These are phyloP conservation scores for Linum lewisii DNA, from an alignment of 345 rosid genomes.

Conservation along the genomic window DNA sequence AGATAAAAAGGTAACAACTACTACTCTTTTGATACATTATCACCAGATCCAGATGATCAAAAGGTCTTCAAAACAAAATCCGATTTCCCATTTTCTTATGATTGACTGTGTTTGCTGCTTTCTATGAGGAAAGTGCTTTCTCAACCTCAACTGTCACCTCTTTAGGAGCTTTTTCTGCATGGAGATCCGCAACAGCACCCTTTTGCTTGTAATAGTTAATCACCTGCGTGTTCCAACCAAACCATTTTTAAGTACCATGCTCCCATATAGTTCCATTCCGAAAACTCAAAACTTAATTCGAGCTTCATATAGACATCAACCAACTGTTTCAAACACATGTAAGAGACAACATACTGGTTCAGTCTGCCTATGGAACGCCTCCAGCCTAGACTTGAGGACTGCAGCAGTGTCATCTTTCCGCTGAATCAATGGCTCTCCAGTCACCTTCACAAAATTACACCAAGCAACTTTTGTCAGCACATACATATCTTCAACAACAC, in stretches of 20 bases:
- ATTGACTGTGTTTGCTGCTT: too few species aligned
- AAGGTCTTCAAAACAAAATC: not conserved
- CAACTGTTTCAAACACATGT: not conserved
- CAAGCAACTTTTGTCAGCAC: conserved; percentile 5
- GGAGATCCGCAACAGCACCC: conserved; percentile 58
- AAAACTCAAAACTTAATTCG: too few species aligned
- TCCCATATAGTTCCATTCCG: not conserved
- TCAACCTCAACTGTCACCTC: conserved; percentile 67
- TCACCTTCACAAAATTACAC: conserved; percentile 37
- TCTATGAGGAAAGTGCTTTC: conserved; percentile 45
- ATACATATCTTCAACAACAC: too few species aligned
- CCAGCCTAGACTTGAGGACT: conserved; percentile 83
- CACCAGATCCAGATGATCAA: too few species aligned
- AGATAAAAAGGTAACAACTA: too few species aligned
- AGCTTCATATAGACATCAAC: too few species aligned
- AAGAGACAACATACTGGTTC: conserved; percentile 48
- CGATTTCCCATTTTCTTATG: too few species aligned
- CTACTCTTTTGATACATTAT: too few species aligned
- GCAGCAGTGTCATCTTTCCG: conserved; percentile 88
- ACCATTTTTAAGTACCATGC: not conserved
- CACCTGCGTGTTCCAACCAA: conserved; percentile 42
- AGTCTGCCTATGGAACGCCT: conserved; percentile 83
- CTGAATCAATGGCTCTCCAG: conserved; percentile 84
- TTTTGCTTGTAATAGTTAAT: conserved; percentile 68
- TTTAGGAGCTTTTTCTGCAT: conserved; percentile 71